Evolutionary conservation across 1,284 basidiomycete species (phyloP), one percentile per base, ranked within the genome.

Genomic region (Austroboletus niveus): DNA sequence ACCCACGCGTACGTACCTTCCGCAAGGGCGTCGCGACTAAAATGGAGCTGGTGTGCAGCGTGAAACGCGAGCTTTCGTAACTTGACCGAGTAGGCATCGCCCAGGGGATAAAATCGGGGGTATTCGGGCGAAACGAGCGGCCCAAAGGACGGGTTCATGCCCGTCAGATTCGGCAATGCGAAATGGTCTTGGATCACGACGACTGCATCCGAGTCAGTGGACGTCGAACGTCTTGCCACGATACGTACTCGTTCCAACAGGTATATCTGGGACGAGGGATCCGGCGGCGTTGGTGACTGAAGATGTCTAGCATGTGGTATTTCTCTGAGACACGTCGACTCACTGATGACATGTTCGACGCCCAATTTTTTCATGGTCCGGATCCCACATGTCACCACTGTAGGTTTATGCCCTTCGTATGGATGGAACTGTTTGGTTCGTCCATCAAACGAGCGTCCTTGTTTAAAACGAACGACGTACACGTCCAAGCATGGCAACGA

Each of bases 1-100:
- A 94, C 92, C 87, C 90, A 93, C 5, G 89, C 89, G 59, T 94
- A 94, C 0, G 80, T 84, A 0, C 91, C 91, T 63, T 92, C 90
- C 5, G 79, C 79, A 15, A 89, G 71, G 10, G 80, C 79, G 41
- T 71, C 69, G 4, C 66, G 54, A 60, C 65, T 58, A 44, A 82
- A 58, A 0, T 64, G 57, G 41, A 92, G 79, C 29, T 76, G 65
- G 58, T 86, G 76, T 0, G 88, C 82, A 0, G 89, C 84, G 32
- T 81, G 75, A 69, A 90, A 92, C 5, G 80, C 78, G 7, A 85
- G 72, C 2, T 84, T 78, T 14, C 89, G 81, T n/a, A 94, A 75
- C 2, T 69, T 57, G 11, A 81, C 72, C 3, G 87, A 88, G 68
- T 94, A 92, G 2, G 90, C 89, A 58, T 89, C 79, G 3, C 89